Evolutionary conservation across 306 rosid species (phyloP), one percentile per base, ranked within the genome.

Genomic region (Mimosa bimucronata): DNA sequence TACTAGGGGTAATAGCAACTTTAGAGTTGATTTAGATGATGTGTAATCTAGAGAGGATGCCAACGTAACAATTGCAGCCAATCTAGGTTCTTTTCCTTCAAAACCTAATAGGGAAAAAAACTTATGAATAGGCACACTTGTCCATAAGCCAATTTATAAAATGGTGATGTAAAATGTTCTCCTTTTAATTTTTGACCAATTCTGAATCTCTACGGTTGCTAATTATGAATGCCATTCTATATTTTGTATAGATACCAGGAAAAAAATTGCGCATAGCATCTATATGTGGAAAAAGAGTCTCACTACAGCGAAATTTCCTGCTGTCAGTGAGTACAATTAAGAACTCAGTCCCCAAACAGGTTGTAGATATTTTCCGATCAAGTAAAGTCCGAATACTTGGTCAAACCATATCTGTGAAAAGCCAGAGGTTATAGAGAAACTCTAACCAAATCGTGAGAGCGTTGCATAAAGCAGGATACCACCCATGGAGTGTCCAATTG

Each of bases 401-500:
- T 45, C 50, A 45, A 13, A 45, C 50, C 3, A 45, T 10, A 45
- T 45, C 3, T 45, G 50, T 13, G 18, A 45, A 45, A 45, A 45
- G 50, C 9, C 18, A 13, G 15, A 11, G 50, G 55, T 64, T 74
- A 44, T 31, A 77, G 18, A 57, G 46, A 80, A 74, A 83, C 42
- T 64, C 93, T 83, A 78, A 95, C 99, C 97, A 74, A 76, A 90
- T 55, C 89, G 91, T 86, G 99, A 90, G 79, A 95, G 89, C 91
- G 84, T 85, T 21, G 97, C 90, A 73, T 93, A 95, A 74, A 95
- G 96, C 89, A 95, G 86, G 85, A 95, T 95, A 64, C 99, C 99
- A 61, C 99, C 99, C 97, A 95, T 95, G 74, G 99, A 95, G 89
- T 95, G 99, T 77, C 99, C 99, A 86, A 93, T 88, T 60, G 98